Base-by-base conservation (phyloP, 352 stramenopile species). In the Globisporangium paroecandrum region DNA sequence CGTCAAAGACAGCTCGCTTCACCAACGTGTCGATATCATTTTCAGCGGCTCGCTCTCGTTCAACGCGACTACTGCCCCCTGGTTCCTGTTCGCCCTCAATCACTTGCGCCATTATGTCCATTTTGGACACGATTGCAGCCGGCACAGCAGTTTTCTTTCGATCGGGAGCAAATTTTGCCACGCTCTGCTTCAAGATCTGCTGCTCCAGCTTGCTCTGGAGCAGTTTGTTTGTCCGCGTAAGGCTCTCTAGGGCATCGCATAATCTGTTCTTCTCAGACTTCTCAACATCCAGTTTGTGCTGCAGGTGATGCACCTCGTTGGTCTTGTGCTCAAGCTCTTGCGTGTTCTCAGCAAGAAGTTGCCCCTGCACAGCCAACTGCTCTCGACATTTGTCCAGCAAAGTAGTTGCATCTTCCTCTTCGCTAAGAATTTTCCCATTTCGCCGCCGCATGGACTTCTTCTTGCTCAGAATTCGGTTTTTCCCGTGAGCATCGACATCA, bases 121-220 rank as follows among this genome's bases (percentile, higher is more conserved):
- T 10, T 34, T 34, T 53, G n/a, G 54, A 34, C 9, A 49, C 63
- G 8, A 62, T 53, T 4, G 57, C 66, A 22, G 54, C 41, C 15
- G 53, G 32, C 9, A 47, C 41, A 36, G 25, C n/a, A 15, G 66
- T 71, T n/a, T 69, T 65, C 25, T 74, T 66, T 27, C 71, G 66
- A 22, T 83, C 73, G 9, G 57, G 69, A 2, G 75, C 43, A 8
- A 76, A 61, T 59, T 72, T 77, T 3, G 57, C 65, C 5, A 78
- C 65, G n/a, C 74, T 78, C 56, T 89, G 75, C 58, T 89, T 87
- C 15, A 92, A 25, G 65, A 92, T 89, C 58, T 89, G 84, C 46
- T 90, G 76, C 68, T 90, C 80, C 6, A 92, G 66, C 53, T 84
- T 88, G 1, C 66, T 61, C 55, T 84, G 85, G 32, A 92, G 61